Base-by-base conservation (phyloP, 2,329 filamentous ascomycete species). In the Colletotrichum agaves region DNA sequence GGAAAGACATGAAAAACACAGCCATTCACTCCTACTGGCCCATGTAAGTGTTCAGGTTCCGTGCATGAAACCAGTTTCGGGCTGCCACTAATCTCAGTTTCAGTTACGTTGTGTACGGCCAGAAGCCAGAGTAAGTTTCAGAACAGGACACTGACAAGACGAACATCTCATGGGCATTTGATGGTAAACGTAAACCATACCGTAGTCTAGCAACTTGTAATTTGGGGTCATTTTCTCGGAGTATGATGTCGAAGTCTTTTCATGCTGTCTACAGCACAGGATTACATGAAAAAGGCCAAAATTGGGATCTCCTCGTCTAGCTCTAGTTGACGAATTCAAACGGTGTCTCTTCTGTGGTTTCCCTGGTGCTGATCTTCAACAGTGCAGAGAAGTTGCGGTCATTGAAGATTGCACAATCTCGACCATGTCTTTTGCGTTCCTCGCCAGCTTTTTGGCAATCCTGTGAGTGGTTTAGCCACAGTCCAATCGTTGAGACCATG, bases 1-100 rank as follows among this genome's bases (percentile, higher is more conserved):
- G 71, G 23, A 69, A 67, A 43, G 74, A 75, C 39, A 31, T 77
- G 56, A 73, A 63, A 61, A 72, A 74, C 17, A 72, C 63, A 33
- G 61, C 47, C 4, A 67, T 74, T 1, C 76, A 78, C 67, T 67
- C 71, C 15, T 69, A 69, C 39, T 69, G 62, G 62, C 67, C 67
- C 10, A 59, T 69, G 67, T 69, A 21, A 37, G 67, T 62, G 2
- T 13, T 3, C 1, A 39, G 2, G 1, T 12, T 19, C n/a, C 12
- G 3, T 27, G 27, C 27, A 27, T 27, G 27, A 27, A 27, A 27
- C 27, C 27, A 27, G 27, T 27, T 27, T 27, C 11, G 2, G 13
- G 2, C 1, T 12, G 3, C 11, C 1, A 10, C 27, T 55, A 27
- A 56, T 12, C 10, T 6, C 10, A 2, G 7, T 3, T 6, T 1